Evolutionary conservation across 2,329 filamentous ascomycete genomes (phyloP), one percentile per base, ranked within the genome.

Genomic region (Colletotrichum lini): DNA sequence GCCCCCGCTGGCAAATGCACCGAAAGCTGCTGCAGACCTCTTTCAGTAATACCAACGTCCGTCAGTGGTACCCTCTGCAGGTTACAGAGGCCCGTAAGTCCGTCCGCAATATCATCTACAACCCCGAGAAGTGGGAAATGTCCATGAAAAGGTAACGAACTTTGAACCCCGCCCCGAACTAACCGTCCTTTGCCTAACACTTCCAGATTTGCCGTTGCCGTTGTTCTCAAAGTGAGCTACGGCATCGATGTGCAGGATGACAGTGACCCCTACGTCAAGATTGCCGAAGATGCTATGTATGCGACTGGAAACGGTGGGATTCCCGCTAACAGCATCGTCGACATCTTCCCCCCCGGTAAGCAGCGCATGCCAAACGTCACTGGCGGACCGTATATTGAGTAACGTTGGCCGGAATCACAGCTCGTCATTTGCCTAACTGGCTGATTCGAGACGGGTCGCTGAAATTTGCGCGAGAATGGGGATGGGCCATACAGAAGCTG

Each of bases 291-390:
- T 58, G 76, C 73, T 56, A 77, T 75, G 52, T 64, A 74, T 21
- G 73, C 67, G 21, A 78, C 76, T 78, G 80, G 70, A 73, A 82
- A 78, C 30, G 77, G 77, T 18, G 77, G 76, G 23, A 74, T 77
- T 42, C 77, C 79, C 16, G 79, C 78, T 21, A 78, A 78, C 54
- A 84, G 82, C 2, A 77, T 85, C 2, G 83, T 87, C 16, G 86
- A 88, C 74, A 81, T 85, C 72, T 86, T 88, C 63, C 86, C 86
- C 0, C 77, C 81, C 16, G 77, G 78, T 80, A 75, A 65, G 75
- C 58, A 26, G 18, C 35, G 61, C 50, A 61, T 49, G 52, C 16
- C 57, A 30, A 49, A 30, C 53, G 12, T 13, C 70, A 76, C 76
- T 76, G n/a, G 40, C 56, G 16, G 26, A 47, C 26, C 13, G 26